Percentiles rank a stretch among this genome's conserved stretches.
phyloP scores from a whole-genome alignment of 2,329 filamentous ascomycete species.

The Pyricularia pennisetigena region DNA sequence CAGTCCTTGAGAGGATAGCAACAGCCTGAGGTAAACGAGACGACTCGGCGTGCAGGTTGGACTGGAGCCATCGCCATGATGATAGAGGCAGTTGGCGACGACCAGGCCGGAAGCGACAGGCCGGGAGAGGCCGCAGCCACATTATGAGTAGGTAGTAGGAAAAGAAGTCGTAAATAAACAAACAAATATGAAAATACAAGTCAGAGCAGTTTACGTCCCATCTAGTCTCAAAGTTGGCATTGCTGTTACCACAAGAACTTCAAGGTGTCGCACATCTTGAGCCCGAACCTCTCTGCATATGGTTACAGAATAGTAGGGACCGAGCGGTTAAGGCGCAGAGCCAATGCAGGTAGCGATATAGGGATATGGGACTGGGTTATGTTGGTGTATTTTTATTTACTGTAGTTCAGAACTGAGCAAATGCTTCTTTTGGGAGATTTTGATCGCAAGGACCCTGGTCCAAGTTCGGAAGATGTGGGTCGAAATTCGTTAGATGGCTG shows the following conservation, averaged over 20 bases:
- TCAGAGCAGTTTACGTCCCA: not conserved
- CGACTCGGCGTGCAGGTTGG: not conserved
- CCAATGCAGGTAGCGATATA: not conserved
- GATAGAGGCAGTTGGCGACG: not conserved
- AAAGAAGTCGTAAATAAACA: not conserved
- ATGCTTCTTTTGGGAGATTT: not conserved
- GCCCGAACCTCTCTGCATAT: not conserved
- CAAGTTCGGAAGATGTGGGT: not conserved
- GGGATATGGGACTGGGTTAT: not conserved
- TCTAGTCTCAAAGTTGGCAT: not conserved
- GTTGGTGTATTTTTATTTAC: not conserved
- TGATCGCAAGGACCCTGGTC: not conserved
- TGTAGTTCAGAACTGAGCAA: not conserved
- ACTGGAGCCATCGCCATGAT: not conserved
- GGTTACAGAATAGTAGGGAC: not conserved
- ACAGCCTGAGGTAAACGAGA: not conserved
- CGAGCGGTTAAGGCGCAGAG: not conserved
- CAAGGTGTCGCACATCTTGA: not conserved
- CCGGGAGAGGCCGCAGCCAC: not conserved
- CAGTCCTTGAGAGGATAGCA: not conserved
- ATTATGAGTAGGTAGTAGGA: not conserved
- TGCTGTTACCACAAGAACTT: not conserved
- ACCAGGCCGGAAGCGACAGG: not conserved
- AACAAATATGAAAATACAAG: not conserved
- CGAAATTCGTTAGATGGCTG: not conserved